These are phyloP conservation scores for Taiwanofungus camphoratus DNA, from an alignment of 1,284 basidiomycete species.

Conservation along the genomic window DNA sequence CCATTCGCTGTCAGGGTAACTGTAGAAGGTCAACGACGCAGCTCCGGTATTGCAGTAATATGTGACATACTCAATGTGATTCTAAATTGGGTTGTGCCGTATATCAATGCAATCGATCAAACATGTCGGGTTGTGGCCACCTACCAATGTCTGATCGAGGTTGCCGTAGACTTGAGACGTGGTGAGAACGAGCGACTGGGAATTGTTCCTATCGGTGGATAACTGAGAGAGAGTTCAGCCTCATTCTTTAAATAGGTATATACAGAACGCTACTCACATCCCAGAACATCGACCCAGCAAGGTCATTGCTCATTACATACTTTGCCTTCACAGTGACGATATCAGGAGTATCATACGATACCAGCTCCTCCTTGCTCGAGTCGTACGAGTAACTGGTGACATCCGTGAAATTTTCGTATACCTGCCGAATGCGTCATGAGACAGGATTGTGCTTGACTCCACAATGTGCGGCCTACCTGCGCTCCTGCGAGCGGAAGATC, in stretches of 20 bases:
- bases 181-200: conserved; percentile 50
- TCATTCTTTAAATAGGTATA: not conserved
- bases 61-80: conserved; percentile 55
- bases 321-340: conserved; percentile 72
- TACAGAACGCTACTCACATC: conserved; percentile 39
- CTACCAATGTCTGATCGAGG: conserved; percentile 50
- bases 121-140: no score
- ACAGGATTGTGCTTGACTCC: not conserved
- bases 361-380: conserved; percentile 50
- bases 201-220: conserved; percentile 56
- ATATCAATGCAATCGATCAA: no score
- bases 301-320: conserved; percentile 60
- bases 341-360: conserved; percentile 80
- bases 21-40: conserved; percentile 18
- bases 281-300: conserved; percentile 83
- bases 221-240: conserved; percentile 34
- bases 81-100: no score
- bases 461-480: conserved; percentile 23
- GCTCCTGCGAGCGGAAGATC: conserved; percentile 58
- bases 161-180: conserved; percentile 41
- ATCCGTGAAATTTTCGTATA: conserved; percentile 67
- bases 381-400: conserved; percentile 82
- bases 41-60: not conserved
- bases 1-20: conserved; percentile 63
- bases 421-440: conserved; percentile 23